Percentiles rank a stretch among this genome's conserved stretches.
Evolutionary conservation across 805 yeast genomes (phyloP).

Genomic region (Candida vaughaniae): DNA sequence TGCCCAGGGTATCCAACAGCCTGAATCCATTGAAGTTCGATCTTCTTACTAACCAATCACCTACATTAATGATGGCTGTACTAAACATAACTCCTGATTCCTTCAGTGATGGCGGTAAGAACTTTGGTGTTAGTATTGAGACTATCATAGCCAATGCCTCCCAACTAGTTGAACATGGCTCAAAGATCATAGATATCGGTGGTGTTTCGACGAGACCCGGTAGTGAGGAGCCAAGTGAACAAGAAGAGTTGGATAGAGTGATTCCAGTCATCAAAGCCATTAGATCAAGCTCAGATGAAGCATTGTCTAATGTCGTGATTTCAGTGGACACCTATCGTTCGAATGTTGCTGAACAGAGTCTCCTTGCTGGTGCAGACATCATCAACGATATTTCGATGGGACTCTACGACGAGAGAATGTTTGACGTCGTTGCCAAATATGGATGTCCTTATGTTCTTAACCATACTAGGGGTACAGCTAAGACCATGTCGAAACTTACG

Average conservation of each 20-base stretch:
- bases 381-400: slow-evolving; percentile 92
- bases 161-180: slow-evolving; percentile 55
- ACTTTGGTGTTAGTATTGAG: slow-evolving; percentile 23
- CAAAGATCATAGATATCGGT: slow-evolving; percentile 85
- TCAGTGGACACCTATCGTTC: slow-evolving; percentile 90
- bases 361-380: slow-evolving; percentile 81
- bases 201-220: slow-evolving; percentile 95
- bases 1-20: slow-evolving; percentile 18
- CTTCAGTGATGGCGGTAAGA: slow-evolving; percentile 82
- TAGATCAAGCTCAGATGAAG: slow-evolving; percentile 39
- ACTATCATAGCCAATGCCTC: slow-evolving; percentile 47
- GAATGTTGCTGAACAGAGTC: slow-evolving; percentile 65
- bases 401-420: slow-evolving; percentile 61
- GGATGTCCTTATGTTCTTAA: slow-evolving; percentile 78
- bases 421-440: slow-evolving; percentile 62
- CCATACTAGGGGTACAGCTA: slow-evolving; percentile 82
- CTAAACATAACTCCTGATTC: slow-evolving; percentile 92
- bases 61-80: slow-evolving; percentile 83
- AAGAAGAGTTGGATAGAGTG: slow-evolving; percentile 71
- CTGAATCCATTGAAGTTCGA: slow-evolving; percentile 39
- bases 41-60: slow-evolving; percentile 37
- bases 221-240: slow-evolving; percentile 54
- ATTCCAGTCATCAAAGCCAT: slow-evolving; percentile 67
- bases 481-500: slow-evolving; percentile 64
- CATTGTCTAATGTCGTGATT: slow-evolving; percentile 47